These are phyloP conservation scores for Hansenula sp. DNA, from an alignment of 1,139 yeast genomes.

Conservation along the genomic window DNA sequence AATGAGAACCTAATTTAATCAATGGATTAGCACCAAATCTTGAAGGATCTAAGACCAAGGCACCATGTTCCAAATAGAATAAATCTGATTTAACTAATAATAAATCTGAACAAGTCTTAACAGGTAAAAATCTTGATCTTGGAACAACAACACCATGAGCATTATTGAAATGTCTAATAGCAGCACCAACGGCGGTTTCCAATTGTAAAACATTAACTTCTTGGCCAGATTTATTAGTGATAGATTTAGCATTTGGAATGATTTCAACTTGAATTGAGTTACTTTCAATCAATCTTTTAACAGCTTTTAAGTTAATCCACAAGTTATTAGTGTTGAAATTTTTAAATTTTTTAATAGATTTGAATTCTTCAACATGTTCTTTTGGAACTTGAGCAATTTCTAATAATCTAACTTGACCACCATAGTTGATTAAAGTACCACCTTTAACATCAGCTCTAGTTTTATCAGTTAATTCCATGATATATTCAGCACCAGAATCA, in stretches of 20 bases:
- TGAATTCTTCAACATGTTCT: constrained; percentile 97
- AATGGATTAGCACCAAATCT: constrained; percentile 94
- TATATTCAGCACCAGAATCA: constrained; percentile 86
- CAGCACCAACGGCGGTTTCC: constrained; percentile 99
- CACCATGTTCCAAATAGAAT: constrained; percentile 88
- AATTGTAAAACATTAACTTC: constrained; percentile 88
- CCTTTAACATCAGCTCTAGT: constrained; percentile 99
- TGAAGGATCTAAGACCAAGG: constrained; percentile 75
- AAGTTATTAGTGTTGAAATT: constrained; percentile 97
- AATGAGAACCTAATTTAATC: constrained; percentile 93
- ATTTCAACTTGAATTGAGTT: constrained; percentile 87
- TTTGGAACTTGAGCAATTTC: constrained; percentile 99
- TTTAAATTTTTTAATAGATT: constrained; percentile 94
- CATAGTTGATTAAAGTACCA: constrained; percentile 96
- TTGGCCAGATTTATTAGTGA: constrained; percentile 60
- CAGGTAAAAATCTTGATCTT: constrained; percentile 96
- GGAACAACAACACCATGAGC: constrained; percentile 99
- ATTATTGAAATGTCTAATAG: constrained; percentile 90
- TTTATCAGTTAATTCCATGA: constrained; percentile 98
- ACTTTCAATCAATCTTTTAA: constrained; percentile 85
- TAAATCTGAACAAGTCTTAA: constrained; percentile 93
- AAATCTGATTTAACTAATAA: constrained; percentile 94
- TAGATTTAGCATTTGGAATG: constrained; percentile 88
- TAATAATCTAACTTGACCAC: constrained; percentile 88
- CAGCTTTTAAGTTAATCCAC: constrained; percentile 95